phyloP scores from a whole-genome alignment of 2,329 filamentous ascomycete genomes.

The Calonectria hongkongensis region DNA sequence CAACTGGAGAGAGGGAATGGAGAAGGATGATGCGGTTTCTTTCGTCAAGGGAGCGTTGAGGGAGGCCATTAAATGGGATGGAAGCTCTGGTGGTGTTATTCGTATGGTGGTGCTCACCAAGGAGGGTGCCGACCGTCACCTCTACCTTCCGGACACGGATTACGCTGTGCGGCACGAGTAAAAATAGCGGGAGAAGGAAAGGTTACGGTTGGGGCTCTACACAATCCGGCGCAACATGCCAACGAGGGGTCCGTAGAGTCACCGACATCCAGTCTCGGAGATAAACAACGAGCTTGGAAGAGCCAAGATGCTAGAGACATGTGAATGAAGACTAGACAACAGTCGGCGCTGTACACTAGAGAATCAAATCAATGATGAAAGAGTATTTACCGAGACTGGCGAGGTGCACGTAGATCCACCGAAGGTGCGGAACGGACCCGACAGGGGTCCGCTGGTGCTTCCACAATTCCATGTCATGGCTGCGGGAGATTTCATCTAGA shows the following conservation, averaged over 20 bases:
- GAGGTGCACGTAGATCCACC: constrained; percentile 34
- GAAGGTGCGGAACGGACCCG: constrained; percentile 38
- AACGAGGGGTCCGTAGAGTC: constrained; percentile 35
- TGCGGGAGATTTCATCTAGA: constrained; percentile 29
- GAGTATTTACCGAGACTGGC: constrained; percentile 46
- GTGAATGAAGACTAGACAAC: constrained; percentile 48
- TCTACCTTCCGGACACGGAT: constrained; percentile 95
- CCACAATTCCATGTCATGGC: constrained; percentile 29
- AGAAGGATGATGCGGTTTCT: constrained; percentile 89
- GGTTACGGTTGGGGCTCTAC: constrained; percentile 41
- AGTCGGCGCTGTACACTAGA: constrained; percentile 56
- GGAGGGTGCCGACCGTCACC: constrained; percentile 91
- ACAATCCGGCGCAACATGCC: constrained; percentile 46
- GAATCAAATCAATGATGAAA: constrained; percentile 53
- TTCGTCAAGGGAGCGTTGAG: constrained; percentile 94
- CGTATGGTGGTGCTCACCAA: constrained; percentile 97
- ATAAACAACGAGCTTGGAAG: constrained; percentile 34
- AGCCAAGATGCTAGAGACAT: constrained; percentile 37
- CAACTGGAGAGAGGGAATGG: constrained; percentile 97
- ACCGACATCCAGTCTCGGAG: constrained; percentile 32
- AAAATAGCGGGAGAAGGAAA: constrained; percentile 47
- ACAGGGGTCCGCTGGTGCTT: constrained; percentile 29
- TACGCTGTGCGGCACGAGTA: constrained; percentile 84
- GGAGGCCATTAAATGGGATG: constrained; percentile 99
- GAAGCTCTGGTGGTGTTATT: constrained; percentile 98